phyloP scores from a whole-genome alignment of 208 protist genomes.

The Angomonas deanei region DNA sequence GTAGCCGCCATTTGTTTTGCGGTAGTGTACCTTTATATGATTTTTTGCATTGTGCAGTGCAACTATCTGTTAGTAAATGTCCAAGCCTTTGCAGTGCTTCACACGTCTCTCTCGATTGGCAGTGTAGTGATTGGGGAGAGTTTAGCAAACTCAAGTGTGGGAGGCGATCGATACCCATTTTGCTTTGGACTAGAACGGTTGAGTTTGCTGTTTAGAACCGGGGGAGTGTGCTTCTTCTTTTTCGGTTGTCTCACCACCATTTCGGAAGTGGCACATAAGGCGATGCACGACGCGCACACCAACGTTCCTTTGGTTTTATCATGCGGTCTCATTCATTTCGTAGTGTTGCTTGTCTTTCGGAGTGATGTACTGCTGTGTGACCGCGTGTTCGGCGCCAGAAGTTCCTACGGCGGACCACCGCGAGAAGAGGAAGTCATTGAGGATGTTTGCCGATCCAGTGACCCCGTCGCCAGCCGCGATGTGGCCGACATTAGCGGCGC shows the following conservation, averaged over 20 bases:
- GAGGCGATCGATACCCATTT: constrained; percentile 27
- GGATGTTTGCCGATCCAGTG: constrained; percentile 1
- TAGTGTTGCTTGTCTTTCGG: constrained; percentile 29
- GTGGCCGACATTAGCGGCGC: not conserved
- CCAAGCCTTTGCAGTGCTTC: constrained; percentile 34
- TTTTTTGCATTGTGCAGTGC: constrained; percentile 25
- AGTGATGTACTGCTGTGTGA: constrained; percentile 43
- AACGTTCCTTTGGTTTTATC: constrained; percentile 19
- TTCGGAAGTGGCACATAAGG: constrained; percentile 37
- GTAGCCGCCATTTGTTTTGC: constrained; percentile 22
- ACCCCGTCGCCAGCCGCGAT: not conserved
- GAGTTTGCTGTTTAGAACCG: constrained; percentile 41
- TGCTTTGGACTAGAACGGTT: constrained; percentile 47
- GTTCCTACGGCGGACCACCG: constrained; percentile 14
- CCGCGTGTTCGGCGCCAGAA: constrained; percentile 36
- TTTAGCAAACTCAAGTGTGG: too few relatives aligned
- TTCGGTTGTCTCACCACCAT: constrained; percentile 55
- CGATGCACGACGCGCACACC: constrained; percentile 23
- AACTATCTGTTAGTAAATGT: constrained; percentile 32
- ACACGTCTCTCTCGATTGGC: constrained; percentile 30
- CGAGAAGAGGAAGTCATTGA: constrained; percentile 21
- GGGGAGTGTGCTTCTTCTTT: constrained; percentile 42
- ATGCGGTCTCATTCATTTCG: constrained; percentile 22
- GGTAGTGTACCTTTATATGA: constrained; percentile 30
- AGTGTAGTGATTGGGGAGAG: constrained; percentile 30